Conservation (phyloP, 768 basidiomycete species). For the Boletus reticulatus region DNA sequence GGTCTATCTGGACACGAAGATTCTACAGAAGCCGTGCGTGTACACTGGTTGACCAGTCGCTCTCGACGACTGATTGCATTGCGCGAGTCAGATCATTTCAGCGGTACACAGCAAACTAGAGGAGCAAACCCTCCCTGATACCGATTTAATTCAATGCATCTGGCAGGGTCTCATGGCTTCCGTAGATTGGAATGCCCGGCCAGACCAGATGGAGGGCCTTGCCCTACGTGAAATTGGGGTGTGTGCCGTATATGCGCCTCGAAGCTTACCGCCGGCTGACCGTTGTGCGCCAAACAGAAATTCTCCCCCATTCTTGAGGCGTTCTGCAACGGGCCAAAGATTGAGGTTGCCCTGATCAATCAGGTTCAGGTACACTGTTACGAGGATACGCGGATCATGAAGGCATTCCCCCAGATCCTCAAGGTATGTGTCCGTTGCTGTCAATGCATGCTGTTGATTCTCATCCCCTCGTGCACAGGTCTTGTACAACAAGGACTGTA, state of each 20-base stretch:
- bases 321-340: slow-evolving; percentile 86
- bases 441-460: neutral
- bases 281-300: slow-evolving; percentile 49
- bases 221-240: slow-evolving; percentile 89
- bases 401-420: slow-evolving; percentile 91
- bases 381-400: slow-evolving; percentile 93
- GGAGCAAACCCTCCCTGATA: slow-evolving; percentile 80
- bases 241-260: slow-evolving; percentile 27
- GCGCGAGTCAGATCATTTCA: slow-evolving; percentile 59
- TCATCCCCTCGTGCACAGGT: slow-evolving; percentile 50
- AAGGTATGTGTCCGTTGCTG: slow-evolving; percentile 50
- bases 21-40: slow-evolving; percentile 60
- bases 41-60: neutral
- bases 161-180: slow-evolving; percentile 90
- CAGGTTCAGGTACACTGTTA: slow-evolving; percentile 95
- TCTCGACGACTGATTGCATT: slow-evolving; percentile 8
- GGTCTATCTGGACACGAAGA: slow-evolving; percentile 73
- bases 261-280: neutral
- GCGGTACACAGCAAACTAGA: slow-evolving; percentile 71
- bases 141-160: slow-evolving; percentile 82
- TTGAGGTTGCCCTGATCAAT: slow-evolving; percentile 93
- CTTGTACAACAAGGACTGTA: slow-evolving; percentile 93
- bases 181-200: slow-evolving; percentile 84
- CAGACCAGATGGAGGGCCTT: slow-evolving; percentile 89
- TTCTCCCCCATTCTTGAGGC: slow-evolving; percentile 83